phyloP scores from a whole-genome alignment of 192 early-diverging fungal species.

The Rhizophagus clarus region DNA sequence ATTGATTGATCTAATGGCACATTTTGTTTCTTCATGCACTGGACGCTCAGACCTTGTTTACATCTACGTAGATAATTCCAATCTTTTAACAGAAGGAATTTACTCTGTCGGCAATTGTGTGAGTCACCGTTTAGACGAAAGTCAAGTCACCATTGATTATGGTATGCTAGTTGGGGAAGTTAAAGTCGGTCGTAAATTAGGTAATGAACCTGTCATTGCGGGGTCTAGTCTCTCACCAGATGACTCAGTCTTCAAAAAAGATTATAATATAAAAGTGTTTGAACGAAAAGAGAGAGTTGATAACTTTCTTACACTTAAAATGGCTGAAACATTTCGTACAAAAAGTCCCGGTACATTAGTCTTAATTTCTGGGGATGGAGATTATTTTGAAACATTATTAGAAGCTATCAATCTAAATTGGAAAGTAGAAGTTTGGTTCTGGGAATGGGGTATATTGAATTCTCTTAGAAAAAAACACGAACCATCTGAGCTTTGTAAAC shows the following conservation, averaged over 20 bases:
- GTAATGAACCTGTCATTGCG: slow-evolving; percentile 8
- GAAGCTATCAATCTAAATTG: not conserved
- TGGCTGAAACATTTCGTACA: too few relatives aligned
- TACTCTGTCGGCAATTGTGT: not conserved
- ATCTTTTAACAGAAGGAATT: not conserved
- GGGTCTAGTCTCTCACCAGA: not conserved
- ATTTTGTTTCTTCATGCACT: too few relatives aligned
- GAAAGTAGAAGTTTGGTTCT: slow-evolving; percentile 22
- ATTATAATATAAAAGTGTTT: slow-evolving; percentile 1
- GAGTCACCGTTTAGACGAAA: not conserved
- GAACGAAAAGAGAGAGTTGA: slow-evolving; percentile 4
- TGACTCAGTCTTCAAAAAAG: slow-evolving; percentile 9
- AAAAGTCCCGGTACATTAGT: slow-evolving; percentile 20
- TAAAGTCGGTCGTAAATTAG: not conserved
- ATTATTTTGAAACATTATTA: not conserved
- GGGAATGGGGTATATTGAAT: not conserved
- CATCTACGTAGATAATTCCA: slow-evolving; percentile 11
- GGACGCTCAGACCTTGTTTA: not conserved
- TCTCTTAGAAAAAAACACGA: too few relatives aligned
- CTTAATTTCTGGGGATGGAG: not conserved
- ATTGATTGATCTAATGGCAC: too few relatives aligned
- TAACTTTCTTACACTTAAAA: not conserved
- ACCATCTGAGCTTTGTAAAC: too few relatives aligned
- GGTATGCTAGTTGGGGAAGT: not conserved
- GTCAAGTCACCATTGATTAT: slow-evolving; percentile 20